phyloP scores from a whole-genome alignment of 768 basidiomycete genomes.

The Suillus sp. region DNA sequence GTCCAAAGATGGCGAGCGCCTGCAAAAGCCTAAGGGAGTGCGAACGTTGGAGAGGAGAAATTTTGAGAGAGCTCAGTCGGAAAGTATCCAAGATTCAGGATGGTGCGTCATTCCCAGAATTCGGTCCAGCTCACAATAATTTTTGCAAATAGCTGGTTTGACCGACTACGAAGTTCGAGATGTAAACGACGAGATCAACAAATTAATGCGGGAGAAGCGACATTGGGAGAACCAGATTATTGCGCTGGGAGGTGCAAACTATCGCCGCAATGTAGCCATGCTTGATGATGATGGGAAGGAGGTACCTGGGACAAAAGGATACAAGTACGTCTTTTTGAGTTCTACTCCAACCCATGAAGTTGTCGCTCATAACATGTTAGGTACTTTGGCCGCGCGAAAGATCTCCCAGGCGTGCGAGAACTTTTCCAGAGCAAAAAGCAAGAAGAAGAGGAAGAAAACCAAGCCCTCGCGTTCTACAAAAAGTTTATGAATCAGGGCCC shows the following conservation, averaged over 20 bases:
- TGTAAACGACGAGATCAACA: constrained; percentile 94
- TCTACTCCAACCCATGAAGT: not conserved
- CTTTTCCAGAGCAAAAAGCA: constrained; percentile 87
- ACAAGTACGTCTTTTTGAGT: constrained; percentile 66
- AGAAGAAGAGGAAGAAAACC: constrained; percentile 89
- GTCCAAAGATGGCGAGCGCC: constrained; percentile 88
- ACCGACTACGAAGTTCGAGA: constrained; percentile 96
- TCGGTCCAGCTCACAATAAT: constrained; percentile 1
- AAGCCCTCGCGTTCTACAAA: constrained; percentile 73
- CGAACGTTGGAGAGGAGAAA: constrained; percentile 96
- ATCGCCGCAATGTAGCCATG: constrained; percentile 91
- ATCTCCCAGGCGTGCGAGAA: constrained; percentile 92
- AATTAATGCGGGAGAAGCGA: constrained; percentile 88
- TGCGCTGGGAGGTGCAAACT: constrained; percentile 94
- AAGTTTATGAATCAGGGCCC: constrained; percentile 89
- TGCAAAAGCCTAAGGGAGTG: constrained; percentile 93
- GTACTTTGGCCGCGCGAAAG: constrained; percentile 96
- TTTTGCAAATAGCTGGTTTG: constrained; percentile 65
- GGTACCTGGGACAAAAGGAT: constrained; percentile 95
- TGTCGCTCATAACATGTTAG: constrained; percentile 40
- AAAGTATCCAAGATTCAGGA: constrained; percentile 99
- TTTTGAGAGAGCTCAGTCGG: constrained; percentile 88
- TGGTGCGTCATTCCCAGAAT: constrained; percentile 47
- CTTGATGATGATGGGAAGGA: constrained; percentile 93
- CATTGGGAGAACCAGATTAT: constrained; percentile 99